These are phyloP conservation scores for Taiozyma sp. DNA, from an alignment of 1,139 yeast species.

Conservation along the genomic window DNA sequence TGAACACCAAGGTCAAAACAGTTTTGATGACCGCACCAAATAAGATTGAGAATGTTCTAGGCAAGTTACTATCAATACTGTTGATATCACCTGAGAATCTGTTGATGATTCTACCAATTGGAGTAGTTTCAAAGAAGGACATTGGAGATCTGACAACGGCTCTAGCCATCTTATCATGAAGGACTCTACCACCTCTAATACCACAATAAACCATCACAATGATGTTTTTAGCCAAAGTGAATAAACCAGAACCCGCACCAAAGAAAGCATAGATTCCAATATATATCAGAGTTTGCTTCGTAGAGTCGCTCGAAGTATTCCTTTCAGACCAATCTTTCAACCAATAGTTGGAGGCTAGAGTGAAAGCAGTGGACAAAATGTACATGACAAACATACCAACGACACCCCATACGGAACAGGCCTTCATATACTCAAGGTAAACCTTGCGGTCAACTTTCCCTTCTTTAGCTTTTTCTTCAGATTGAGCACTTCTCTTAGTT, in stretches of 20 bases:
- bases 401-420: slow-evolving; percentile 58
- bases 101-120: slow-evolving; percentile 70
- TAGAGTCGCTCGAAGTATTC: slow-evolving; percentile 38
- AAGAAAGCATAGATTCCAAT: slow-evolving; percentile 57
- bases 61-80: slow-evolving; percentile 51
- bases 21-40: slow-evolving; percentile 40
- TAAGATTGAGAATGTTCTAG: slow-evolving; percentile 41
- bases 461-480: slow-evolving; percentile 41
- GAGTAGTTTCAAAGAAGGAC: slow-evolving; percentile 78
- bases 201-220: slow-evolving; percentile 61
- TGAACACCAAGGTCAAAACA: slow-evolving; percentile 43
- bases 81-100: slow-evolving; percentile 69
- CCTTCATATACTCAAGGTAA: slow-evolving; percentile 57
- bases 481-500: slow-evolving; percentile 32
- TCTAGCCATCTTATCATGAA: slow-evolving; percentile 60
- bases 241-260: slow-evolving; percentile 48
- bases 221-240: slow-evolving; percentile 46
- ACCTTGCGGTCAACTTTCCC: slow-evolving; percentile 67
- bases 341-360: slow-evolving; percentile 51
- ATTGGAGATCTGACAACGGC: slow-evolving; percentile 67
- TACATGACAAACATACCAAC: slow-evolving; percentile 37
- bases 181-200: slow-evolving; percentile 53
- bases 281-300: slow-evolving; percentile 45
- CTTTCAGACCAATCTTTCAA: slow-evolving; percentile 59
- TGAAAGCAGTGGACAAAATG: slow-evolving; percentile 42